These are phyloP conservation scores for Yamadazyma akitaensis DNA, from an alignment of 805 yeast genomes.

Conservation along the genomic window DNA sequence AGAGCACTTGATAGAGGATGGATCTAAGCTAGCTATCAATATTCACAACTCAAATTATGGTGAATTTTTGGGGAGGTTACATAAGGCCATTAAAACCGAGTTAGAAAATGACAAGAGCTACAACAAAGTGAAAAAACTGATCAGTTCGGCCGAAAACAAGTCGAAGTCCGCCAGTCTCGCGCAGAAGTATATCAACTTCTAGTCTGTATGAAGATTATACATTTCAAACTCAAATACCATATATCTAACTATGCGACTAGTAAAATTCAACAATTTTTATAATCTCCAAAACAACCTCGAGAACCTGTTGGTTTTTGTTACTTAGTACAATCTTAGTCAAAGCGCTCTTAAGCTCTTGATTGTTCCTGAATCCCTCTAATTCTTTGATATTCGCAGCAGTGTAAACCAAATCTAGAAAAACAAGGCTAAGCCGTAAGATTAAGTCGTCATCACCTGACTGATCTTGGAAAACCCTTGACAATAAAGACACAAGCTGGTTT, in stretches of 20 bases:
- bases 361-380: not conserved
- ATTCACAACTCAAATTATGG: constrained; percentile 49
- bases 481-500: constrained; percentile 17
- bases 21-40: constrained; percentile 31
- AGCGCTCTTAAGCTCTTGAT: constrained; percentile 5
- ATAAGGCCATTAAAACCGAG: constrained; percentile 55
- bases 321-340: not conserved
- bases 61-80: constrained; percentile 68
- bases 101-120: constrained; percentile 45
- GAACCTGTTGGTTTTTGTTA: constrained; percentile 7
- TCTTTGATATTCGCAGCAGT: constrained; percentile 8
- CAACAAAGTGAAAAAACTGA: constrained; percentile 25
- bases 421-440: constrained; percentile 24
- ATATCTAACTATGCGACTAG: not conserved
- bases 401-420: constrained; percentile 13
- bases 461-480: constrained; percentile 19
- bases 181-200: constrained; percentile 38
- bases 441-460: constrained; percentile 26
- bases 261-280: constrained; percentile 9
- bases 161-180: constrained; percentile 36
- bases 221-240: not conserved
- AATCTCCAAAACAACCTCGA: constrained; percentile 13
- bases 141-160: constrained; percentile 22
- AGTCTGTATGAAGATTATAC: not conserved
- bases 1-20: constrained; percentile 72